Conservation (phyloP, 352 stramenopile genomes). For the Pythium utonaiense region DNA sequence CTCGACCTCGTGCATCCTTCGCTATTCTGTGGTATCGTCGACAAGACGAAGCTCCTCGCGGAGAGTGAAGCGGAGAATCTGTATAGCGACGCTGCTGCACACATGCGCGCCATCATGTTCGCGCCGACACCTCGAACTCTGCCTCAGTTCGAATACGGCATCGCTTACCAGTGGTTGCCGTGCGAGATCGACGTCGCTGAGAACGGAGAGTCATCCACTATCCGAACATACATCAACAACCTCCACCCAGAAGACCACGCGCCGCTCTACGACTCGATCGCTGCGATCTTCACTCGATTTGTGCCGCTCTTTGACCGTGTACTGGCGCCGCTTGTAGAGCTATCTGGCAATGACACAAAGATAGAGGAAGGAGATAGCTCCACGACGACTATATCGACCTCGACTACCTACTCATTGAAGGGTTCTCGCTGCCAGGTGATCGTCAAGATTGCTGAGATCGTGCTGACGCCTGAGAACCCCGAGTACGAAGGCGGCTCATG, state of each 20-base stretch:
- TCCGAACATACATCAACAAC: slow-evolving; percentile 40
- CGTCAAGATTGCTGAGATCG: slow-evolving; percentile 32
- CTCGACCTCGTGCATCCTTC: slow-evolving; percentile 65
- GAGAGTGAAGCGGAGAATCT: neutral
- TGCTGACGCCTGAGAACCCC: slow-evolving; percentile 32
- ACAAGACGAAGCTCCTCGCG: slow-evolving; percentile 19
- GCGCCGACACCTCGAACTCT: slow-evolving; percentile 7
- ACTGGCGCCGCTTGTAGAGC: slow-evolving; percentile 5
- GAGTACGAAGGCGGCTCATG: slow-evolving; percentile 25
- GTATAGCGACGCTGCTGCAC: slow-evolving; percentile 13
- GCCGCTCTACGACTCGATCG: slow-evolving; percentile 25
- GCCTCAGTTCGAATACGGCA: neutral
- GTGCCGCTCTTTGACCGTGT: slow-evolving; percentile 31
- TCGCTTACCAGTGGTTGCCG: slow-evolving; percentile 36
- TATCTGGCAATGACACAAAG: too few species aligned
- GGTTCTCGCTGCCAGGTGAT: slow-evolving; percentile 24
- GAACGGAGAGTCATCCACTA: slow-evolving; percentile 7
- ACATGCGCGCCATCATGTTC: slow-evolving; percentile 35
- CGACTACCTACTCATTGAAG: slow-evolving; percentile 20
- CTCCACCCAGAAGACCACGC: slow-evolving; percentile 25
- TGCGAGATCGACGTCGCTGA: slow-evolving; percentile 22
- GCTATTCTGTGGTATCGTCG: slow-evolving; percentile 34
- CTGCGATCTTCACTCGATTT: slow-evolving; percentile 23
- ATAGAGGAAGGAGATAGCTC: neutral
- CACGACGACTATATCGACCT: too few species aligned